These are phyloP conservation scores for Cyberlindnera veronae DNA, from an alignment of 805 yeast species.

Conservation along the genomic window DNA sequence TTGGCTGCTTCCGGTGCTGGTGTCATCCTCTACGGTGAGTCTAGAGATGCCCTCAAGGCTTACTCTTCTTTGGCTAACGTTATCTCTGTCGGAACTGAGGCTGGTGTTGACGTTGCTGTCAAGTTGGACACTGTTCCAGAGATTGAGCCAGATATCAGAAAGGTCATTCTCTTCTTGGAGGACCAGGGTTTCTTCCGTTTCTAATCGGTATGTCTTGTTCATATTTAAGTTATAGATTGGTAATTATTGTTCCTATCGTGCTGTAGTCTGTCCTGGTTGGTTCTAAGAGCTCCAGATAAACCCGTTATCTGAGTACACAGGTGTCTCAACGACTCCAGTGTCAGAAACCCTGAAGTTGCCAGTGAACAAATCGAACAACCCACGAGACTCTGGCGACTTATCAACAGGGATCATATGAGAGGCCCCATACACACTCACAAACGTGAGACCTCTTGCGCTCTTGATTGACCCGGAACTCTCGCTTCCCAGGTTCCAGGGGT, in stretches of 20 bases:
- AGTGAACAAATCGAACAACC: constrained; percentile 51
- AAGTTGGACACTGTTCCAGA: constrained; percentile 54
- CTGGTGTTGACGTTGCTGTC: constrained; percentile 51
- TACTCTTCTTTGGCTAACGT: constrained; percentile 19
- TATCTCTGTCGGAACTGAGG: constrained; percentile 42
- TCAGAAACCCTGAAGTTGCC: constrained; percentile 20
- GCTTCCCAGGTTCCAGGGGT: constrained; percentile 45
- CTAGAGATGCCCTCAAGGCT: constrained; percentile 5
- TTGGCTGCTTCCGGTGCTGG: constrained; percentile 89
- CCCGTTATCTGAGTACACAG: not conserved
- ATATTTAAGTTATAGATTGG: not conserved
- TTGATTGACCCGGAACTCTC: constrained; percentile 37
- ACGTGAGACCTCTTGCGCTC: constrained; percentile 71
- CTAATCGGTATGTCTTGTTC: constrained; percentile 19
- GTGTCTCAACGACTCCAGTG: constrained; percentile 2
- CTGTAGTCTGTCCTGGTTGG: too few species aligned
- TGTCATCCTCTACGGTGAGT: constrained; percentile 56
- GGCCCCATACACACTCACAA: constrained; percentile 65
- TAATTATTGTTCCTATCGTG: too few species aligned
- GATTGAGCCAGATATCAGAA: constrained; percentile 58
- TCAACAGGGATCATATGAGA: constrained; percentile 95
- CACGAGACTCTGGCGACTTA: constrained; percentile 61
- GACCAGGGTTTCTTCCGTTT: constrained; percentile 77
- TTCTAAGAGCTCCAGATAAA: too few species aligned
- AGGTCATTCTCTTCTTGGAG: constrained; percentile 68